Conservation (phyloP, 495 filamentous ascomycete genomes). For the Thermothielavioides terrestris region DNA sequence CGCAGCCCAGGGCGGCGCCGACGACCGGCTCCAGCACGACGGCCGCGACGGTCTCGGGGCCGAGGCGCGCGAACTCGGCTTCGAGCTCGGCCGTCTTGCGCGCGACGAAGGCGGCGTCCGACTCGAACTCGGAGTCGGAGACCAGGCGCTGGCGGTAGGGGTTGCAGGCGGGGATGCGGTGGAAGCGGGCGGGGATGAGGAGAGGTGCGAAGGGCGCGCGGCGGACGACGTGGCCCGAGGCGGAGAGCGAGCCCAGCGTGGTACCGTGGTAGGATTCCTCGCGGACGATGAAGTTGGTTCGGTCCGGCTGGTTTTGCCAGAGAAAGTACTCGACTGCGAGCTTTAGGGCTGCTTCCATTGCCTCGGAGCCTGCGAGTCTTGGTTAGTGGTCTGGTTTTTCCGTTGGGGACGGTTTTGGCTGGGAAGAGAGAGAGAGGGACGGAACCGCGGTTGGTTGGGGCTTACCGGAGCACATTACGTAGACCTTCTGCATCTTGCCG, state of each 20-base stretch:
- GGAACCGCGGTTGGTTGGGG: background rate
- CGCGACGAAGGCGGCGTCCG: background rate
- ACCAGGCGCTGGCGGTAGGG: conserved; percentile 36
- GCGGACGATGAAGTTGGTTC: conserved; percentile 51
- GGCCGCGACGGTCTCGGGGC: conserved; percentile 54
- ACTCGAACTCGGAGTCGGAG: background rate
- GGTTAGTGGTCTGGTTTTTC: too few relatives aligned
- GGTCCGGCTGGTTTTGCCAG: conserved; percentile 30
- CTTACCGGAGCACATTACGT: conserved; percentile 47
- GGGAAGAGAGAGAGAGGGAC: background rate
- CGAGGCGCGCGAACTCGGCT: conserved; percentile 54
- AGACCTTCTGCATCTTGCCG: conserved; percentile 36
- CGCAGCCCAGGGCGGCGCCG: conserved; percentile 54
- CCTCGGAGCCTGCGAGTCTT: conserved; percentile 52
- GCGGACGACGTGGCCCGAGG: conserved; percentile 50
- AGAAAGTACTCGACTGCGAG: conserved; percentile 54
- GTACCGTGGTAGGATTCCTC: conserved; percentile 63
- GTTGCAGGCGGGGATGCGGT: conserved; percentile 56
- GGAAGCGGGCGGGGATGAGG: conserved; percentile 40
- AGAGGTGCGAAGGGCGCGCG: conserved; percentile 51
- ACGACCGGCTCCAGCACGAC: conserved; percentile 60
- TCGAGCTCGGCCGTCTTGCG: conserved; percentile 51
- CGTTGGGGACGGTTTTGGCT: too few relatives aligned
- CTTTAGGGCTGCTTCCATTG: conserved; percentile 62
- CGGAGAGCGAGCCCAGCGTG: conserved; percentile 54